Evolutionary conservation across 768 basidiomycete genomes (phyloP), one percentile per base, ranked within the genome.

Genomic region (Ephemerocybe angulata): DNA sequence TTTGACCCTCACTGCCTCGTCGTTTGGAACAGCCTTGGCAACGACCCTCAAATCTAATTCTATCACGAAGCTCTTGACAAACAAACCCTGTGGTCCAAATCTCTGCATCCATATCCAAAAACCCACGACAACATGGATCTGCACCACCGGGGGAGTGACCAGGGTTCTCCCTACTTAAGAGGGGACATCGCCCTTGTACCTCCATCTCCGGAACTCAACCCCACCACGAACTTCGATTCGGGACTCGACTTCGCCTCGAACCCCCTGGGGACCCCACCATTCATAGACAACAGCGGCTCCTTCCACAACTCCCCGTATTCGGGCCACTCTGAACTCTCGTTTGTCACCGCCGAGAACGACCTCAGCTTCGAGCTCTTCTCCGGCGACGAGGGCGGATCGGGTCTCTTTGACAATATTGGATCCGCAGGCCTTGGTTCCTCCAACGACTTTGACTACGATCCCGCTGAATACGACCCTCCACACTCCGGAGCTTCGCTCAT

Each of bases 401-500:
- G 67, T 67, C 60, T 64, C 66, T 54, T 54, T 22, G 55, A 50
- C 28, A 28, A 22, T 19, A 33, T 56, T 25, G 7, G 15, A 4
- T 35, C 49, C 17, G 55, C 49, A n/a, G 41, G 28, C 21, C 22
- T 56, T 8, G n/a, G 22, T 7, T 17, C 46, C 6, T 52, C 61
- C 52, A 64, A 63, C 64, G 57, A 62, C 70, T 68, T 64, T 50
- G 85, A 83, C 28, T 90, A 91, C 78, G 83, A 90, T 65, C 88
- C 89, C 3, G 68, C 80, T 27, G 85, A 90, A 53, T 90, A 82
- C 75, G 89, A 91, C 71, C 63, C 71, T 4, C 84, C 86, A 19
- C 67, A 75, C 55, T 70, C 77, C 29, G 62, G 67, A 25, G 64
- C 67, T 42, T 70, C 70, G 22, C 76, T 84, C 11, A 76, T 90